Evolutionary conservation across 495 filamentous ascomycete species (phyloP), one percentile per base, ranked within the genome.

Genomic region (Penicillium cosmopolitanum): DNA sequence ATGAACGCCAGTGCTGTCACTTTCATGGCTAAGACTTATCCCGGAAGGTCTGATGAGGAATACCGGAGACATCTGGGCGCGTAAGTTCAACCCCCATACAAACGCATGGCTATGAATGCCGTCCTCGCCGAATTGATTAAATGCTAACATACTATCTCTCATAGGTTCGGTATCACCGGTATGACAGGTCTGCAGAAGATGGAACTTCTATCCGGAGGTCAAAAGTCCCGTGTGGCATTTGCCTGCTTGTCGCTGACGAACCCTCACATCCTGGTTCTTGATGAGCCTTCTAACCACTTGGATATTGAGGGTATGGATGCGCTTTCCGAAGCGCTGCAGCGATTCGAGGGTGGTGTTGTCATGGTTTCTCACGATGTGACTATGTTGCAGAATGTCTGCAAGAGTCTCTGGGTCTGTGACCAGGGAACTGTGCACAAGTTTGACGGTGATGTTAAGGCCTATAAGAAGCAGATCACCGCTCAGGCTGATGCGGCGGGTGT

Each of bases 231-330:
- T 76, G 95, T 99, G 1, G 96, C 95, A 21, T 99, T 99, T 73
- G 93, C 95, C 23, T 97, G 93, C 67, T 77, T 99, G 52, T 93
- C 92, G 2, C 76, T 99, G 53, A 89, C 85, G 21, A 96, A 97
- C 73, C 95, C 95, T 15, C 95, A 99, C 70, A 97, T 99, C 62
- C 80, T 99, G 23, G 96, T 99, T 51, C 90, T 99, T 44, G 95
- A 99, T 82, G 95, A 99, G 70, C 95, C 95, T 68, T 95, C 90
- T 53, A 99, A 99, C 78, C 95, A 99, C 66, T 78, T 99, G 67
- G 95, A 99, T 85, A 97, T 99, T 66, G 95, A 99, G 72, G 95
- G 96, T 57, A 99, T 99, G 95, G 95, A 99, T 77, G 95, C 96
- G 11, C 75, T 99, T 15, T 85, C 89, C 1, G 84, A 87, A 40